Evolutionary conservation across 345 rosid genomes (phyloP), one percentile per base, ranked within the genome.

Genomic region (Linum usitatissimum): DNA sequence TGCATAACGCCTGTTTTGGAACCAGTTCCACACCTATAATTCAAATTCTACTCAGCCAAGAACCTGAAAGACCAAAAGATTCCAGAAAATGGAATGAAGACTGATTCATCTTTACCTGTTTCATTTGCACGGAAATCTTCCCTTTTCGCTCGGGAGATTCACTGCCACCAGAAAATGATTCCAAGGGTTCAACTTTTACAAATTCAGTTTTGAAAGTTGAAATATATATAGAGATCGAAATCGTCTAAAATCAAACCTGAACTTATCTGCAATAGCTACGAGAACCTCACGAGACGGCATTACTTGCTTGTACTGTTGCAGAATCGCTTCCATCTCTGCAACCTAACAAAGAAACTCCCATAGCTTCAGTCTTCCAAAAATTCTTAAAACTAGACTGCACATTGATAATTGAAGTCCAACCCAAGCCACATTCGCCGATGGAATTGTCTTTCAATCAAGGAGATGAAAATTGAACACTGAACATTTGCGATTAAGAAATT

Each of bases 21-120:
- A 94, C 99, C 99, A 94, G 73, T 94, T 94, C 95, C 99, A 94
- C 53, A 94, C 83, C 99, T 94, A 68, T 23, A 59, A 77, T 17
- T 56, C 36, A 63, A 38, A 55, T 18, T 15, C 18, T 61, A 31
- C 62, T 62, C 21, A 40, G 61, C 56, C n/a, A 60, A 15, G 40
- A 45, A 70, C 42, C 59, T 9, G 7, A 15, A 45, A 72, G 38
- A 59, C 9, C 12, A 12, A 75, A 42, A 5, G 36, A 30, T 20
- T 66, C 13, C 57, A 28, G 3, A 6, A 6, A 34, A 63, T 40
- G 60, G 57, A 59, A 58, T 1, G n/a, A 40, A 48, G 63, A 20
- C 66, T 57, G 31, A 57, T 36, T 14, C 13, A 23, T 18, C 6
- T 76, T 76, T 85, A 90, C 97, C 76, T 93, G 99, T 69, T 88